Evolutionary conservation across 1,139 yeast species (phyloP), one percentile per base, ranked within the genome.

Genomic region (Suhomyces kunorum): DNA sequence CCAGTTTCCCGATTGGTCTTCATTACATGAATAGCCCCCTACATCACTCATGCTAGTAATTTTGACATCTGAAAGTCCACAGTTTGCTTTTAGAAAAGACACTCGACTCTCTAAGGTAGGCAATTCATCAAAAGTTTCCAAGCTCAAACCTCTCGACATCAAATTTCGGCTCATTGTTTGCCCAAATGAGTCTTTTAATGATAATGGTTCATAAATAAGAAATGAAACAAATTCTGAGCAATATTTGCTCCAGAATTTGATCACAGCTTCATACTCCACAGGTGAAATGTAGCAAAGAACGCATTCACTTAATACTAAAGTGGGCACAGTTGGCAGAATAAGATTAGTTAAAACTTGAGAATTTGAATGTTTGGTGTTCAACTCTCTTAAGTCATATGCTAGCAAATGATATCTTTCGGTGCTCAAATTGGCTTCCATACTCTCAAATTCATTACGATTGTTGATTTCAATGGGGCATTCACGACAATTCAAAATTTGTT

Each of bases 151-250:
- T 40, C 96, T 64, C 38, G 71, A 56, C 20, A 77, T 71, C 36
- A 92, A 66, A 58, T 92, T 92, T 36, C 74, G 76, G 14, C 78
- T 70, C 98, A 92, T 92, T 8, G 90, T 86, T 2, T 63, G 59
- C 1, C 98, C 98, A 65, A 90, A 92, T 22, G 80, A 68, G 55
- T 85, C 95, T 35, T 68, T 63, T 6, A 80, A 72, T 0, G 88
- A 83, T 58, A 90, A 80, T 1, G 98, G 98, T 49, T 92, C 98
- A 61, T 92, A 92, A 1, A 89, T 71, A 2, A 83, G 64, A 45
- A 86, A 56, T 1, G 73, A 54, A 38, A 78, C 60, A 14, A 48
- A 36, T 3, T 43, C 26, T 0, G 42, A n/a, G 19, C 72, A 54
- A 9, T 44, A 29, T 0, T 48, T 37, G 9, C 48, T 50, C 74